Percentiles rank a stretch among this genome's conserved stretches.
Conservation (phyloP, 495 filamentous ascomycete genomes). For the Haplographium delicatum region DNA sequence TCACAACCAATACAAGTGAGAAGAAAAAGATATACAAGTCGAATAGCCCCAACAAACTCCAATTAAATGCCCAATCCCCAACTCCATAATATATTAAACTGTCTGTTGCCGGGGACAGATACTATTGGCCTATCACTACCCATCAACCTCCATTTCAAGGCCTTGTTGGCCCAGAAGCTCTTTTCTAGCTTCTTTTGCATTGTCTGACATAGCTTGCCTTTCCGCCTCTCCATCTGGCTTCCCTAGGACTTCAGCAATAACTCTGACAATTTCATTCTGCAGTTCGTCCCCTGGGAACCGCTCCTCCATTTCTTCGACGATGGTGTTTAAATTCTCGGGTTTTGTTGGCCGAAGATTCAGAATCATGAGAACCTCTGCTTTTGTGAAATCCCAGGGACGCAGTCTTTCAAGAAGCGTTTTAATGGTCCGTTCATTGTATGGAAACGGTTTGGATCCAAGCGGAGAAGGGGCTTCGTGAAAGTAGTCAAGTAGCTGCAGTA, state of each 20-base stretch:
- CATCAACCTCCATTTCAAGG: slow-evolving; percentile 11
- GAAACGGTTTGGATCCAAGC: slow-evolving; percentile 20
- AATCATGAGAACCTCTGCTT: slow-evolving; percentile 61
- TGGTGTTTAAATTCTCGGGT: slow-evolving; percentile 35
- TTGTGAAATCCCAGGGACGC: slow-evolving; percentile 47
- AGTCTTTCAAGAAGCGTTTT: slow-evolving; percentile 37
- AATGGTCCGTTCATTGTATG: slow-evolving; percentile 26
- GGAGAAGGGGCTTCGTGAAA: slow-evolving; percentile 28
- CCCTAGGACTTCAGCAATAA: slow-evolving; percentile 34
- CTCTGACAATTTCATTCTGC: slow-evolving; percentile 32
- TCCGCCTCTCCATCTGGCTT: slow-evolving; percentile 23
- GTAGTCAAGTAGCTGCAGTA: slow-evolving; percentile 26
- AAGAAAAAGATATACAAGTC: neutral
- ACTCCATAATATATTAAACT: no score
- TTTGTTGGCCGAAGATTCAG: slow-evolving; percentile 47
- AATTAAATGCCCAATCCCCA: neutral
- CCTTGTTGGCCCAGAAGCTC: slow-evolving; percentile 9
- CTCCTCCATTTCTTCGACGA: slow-evolving; percentile 46
- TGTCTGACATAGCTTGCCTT: slow-evolving; percentile 24
- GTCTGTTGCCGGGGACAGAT: no score
- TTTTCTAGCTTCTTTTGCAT: slow-evolving; percentile 20
- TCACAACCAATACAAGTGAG: neutral
- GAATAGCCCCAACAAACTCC: neutral
- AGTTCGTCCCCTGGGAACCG: slow-evolving; percentile 33
- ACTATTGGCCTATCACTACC: neutral